Percentiles rank a stretch among this genome's conserved stretches.
phyloP scores from a whole-genome alignment of 225 moss, liverwort and hornwort species.

The Straminergon stramineum region DNA sequence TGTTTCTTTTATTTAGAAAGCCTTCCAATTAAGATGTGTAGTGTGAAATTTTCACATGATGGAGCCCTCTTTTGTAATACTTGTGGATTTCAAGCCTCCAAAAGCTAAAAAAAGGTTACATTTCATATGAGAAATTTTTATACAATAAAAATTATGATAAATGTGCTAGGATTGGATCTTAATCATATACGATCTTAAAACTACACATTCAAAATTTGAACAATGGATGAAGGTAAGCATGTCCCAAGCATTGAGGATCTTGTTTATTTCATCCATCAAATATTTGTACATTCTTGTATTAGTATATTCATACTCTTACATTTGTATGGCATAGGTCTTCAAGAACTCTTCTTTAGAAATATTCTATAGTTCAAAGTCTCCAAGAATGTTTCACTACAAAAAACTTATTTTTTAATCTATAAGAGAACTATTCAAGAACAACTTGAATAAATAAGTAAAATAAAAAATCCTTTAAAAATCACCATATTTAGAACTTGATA shows the following conservation, averaged over 20 bases:
- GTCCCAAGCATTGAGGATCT: not conserved
- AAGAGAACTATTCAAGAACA: not conserved
- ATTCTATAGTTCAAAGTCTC: not conserved
- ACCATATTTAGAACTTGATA: not conserved
- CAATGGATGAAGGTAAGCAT: not conserved
- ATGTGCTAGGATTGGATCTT: not conserved
- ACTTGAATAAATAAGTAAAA: not conserved
- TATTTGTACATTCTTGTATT: not conserved
- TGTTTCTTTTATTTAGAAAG: not conserved
- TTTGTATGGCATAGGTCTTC: not conserved
- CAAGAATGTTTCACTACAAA: not conserved
- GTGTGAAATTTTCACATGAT: not conserved
- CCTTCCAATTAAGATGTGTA: not conserved
- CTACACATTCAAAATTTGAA: not conserved
- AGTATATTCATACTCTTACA: not conserved
- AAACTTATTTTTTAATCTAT: not conserved
- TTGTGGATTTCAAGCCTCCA: not conserved
- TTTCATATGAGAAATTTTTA: not conserved
- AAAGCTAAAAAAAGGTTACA: accelerated
- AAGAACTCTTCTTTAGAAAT: not conserved
- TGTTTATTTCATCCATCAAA: not conserved
- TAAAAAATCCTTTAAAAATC: not conserved
- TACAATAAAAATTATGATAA: not conserved
- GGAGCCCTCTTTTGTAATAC: not conserved
- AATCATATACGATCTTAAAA: not conserved